These are phyloP conservation scores for Arachnomyces sp. DNA, from an alignment of 2,329 filamentous ascomycete genomes.

Conservation along the genomic window DNA sequence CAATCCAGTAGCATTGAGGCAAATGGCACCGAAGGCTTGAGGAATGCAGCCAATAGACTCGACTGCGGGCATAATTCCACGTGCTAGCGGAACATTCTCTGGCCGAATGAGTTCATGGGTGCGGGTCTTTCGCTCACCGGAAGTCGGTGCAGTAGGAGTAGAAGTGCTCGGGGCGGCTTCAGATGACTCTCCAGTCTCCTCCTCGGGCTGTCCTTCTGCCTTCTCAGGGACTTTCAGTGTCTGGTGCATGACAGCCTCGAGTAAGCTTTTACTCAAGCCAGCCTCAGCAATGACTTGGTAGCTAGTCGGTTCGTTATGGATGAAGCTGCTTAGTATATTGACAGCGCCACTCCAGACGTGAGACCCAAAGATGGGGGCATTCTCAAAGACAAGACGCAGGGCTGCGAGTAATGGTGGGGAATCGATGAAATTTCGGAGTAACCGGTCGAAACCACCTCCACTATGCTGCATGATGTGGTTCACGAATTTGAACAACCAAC, in stretches of 20 bases:
- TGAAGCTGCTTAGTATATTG: slow-evolving; percentile 86
- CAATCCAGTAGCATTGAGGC: slow-evolving; percentile 78
- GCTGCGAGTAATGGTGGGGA: slow-evolving; percentile 75
- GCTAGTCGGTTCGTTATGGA: slow-evolving; percentile 97
- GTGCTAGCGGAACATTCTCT: slow-evolving; percentile 39
- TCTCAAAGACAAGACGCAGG: slow-evolving; percentile 71
- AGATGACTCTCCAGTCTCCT: slow-evolving; percentile 15
- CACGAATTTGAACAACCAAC: slow-evolving; percentile 91
- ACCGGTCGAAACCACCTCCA: slow-evolving; percentile 75
- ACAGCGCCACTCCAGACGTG: slow-evolving; percentile 94
- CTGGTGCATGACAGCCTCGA: slow-evolving; percentile 64
- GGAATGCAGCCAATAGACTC: slow-evolving; percentile 86
- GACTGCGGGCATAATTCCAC: slow-evolving; percentile 72
- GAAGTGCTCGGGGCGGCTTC: slow-evolving; percentile 28
- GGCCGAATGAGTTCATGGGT: slow-evolving; percentile 23
- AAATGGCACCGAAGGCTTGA: slow-evolving; percentile 85
- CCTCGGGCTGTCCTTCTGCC: slow-evolving; percentile 17
- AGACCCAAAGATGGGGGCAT: slow-evolving; percentile 73
- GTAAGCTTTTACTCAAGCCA: slow-evolving; percentile 74
- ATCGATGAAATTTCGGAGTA: slow-evolving; percentile 88
- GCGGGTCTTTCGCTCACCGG: slow-evolving; percentile 12
- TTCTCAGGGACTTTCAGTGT: slow-evolving; percentile 29
- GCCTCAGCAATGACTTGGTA: slow-evolving; percentile 94
- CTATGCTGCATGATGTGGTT: slow-evolving; percentile 87
- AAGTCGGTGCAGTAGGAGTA: slow-evolving; percentile 31